Conservation (phyloP, 2,329 filamentous ascomycete genomes). For the Fusarium xylarioides region DNA sequence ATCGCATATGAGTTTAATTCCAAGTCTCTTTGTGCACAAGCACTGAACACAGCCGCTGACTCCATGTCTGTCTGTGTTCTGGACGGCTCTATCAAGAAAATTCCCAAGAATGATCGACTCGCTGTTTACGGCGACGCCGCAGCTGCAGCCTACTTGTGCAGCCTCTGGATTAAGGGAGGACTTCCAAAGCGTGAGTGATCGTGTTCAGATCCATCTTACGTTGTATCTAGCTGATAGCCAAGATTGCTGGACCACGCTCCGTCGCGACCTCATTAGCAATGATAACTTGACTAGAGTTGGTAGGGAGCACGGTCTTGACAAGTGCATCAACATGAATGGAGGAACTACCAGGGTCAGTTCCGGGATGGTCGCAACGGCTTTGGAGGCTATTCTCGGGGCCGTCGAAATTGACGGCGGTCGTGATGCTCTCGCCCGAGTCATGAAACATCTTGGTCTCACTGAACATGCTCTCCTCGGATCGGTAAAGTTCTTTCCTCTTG, state of each 20-base stretch:
- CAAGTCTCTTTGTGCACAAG: background rate
- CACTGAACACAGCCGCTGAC: background rate
- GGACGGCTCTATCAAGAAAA: background rate
- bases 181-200: background rate
- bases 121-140: background rate
- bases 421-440: background rate
- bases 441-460: background rate
- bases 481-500: background rate
- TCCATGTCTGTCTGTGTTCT: background rate
- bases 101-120: background rate
- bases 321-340: background rate
- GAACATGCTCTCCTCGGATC: background rate
- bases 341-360: background rate
- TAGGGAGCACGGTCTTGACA: accelerated
- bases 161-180: background rate
- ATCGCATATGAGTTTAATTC: background rate
- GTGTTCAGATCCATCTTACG: accelerated
- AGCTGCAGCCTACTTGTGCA: background rate
- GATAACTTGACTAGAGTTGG: background rate
- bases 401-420: background rate
- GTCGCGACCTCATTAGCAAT: background rate
- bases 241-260: background rate
- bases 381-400: background rate
- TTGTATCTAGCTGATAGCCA: accelerated
- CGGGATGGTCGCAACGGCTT: background rate